A percentile compares a stretch with the other conserved stretches of the same genome.
These are phyloP conservation scores for Verticillium zaregamsianum DNA, from an alignment of 2,329 filamentous ascomycete species.

Conservation along the genomic window DNA sequence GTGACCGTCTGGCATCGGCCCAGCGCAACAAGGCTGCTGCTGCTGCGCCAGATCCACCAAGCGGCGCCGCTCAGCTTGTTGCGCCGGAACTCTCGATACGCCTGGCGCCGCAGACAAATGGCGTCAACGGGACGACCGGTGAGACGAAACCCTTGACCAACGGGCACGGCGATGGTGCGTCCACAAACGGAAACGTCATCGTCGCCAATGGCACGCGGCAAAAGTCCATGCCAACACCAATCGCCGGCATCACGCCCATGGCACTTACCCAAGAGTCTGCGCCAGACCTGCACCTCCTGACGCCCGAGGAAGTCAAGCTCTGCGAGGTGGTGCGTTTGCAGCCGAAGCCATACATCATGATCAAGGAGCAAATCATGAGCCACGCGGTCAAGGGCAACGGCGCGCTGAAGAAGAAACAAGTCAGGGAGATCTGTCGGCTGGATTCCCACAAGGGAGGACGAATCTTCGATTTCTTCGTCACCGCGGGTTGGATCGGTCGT, in stretches of 20 bases:
- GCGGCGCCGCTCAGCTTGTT: constrained; percentile 72
- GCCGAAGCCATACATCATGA: constrained; percentile 90
- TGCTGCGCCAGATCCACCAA: constrained; percentile 61
- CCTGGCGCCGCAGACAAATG: constrained; percentile 28
- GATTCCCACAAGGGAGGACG: constrained; percentile 81
- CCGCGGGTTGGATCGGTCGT: constrained; percentile 87
- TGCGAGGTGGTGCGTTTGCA: constrained; percentile 81
- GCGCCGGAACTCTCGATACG: constrained; percentile 72
- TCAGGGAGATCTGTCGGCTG: constrained; percentile 77
- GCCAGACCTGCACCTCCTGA: constrained; percentile 80
- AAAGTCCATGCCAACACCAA: constrained; percentile 49
- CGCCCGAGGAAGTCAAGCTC: constrained; percentile 77
- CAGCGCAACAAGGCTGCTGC: constrained; percentile 65
- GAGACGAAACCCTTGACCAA: constrained; percentile 52
- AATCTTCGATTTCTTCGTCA: constrained; percentile 93
- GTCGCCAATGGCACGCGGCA: constrained; percentile 37
- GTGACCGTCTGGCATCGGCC: constrained; percentile 68
- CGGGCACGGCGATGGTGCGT: constrained; percentile 43
- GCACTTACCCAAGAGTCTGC: constrained; percentile 71
- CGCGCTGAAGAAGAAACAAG: constrained; percentile 87
- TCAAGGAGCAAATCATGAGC: constrained; percentile 89
- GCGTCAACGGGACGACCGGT: constrained; percentile 34
- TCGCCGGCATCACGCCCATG: constrained; percentile 60
- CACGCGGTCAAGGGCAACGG: constrained; percentile 89
- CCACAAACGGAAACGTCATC: constrained; percentile 33